Conservation (phyloP, 1,139 yeast species). For the Candida sojae region DNA sequence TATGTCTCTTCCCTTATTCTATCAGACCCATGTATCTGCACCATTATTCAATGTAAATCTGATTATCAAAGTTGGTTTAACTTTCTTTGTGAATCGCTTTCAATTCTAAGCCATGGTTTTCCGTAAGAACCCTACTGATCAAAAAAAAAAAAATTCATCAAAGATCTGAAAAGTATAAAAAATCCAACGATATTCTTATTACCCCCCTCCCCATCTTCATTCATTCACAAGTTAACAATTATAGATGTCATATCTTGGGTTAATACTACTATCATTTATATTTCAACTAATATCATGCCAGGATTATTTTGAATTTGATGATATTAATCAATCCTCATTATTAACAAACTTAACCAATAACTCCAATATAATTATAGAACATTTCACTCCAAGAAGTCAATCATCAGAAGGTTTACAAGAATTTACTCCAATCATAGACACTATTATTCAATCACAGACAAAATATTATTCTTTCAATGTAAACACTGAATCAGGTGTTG, state of each 20-base stretch:
- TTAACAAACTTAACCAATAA: neutral
- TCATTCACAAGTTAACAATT: no score
- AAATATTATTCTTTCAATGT: conserved; percentile 49
- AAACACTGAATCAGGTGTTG: conserved; percentile 47
- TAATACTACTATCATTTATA: neutral
- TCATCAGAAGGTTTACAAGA: conserved; percentile 36
- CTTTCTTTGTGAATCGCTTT: no score
- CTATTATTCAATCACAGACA: conserved; percentile 39
- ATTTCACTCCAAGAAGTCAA: conserved; percentile 2
- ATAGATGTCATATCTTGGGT: neutral
- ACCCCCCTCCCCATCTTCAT: no score
- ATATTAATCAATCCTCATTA: neutral
- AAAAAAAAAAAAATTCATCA: no score
- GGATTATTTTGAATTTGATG: conserved; percentile 1
- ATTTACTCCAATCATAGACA: conserved; percentile 44
- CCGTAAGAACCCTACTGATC: no score
- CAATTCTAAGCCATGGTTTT: no score
- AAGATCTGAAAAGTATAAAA: neutral
- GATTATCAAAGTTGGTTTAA: no score
- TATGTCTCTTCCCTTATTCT: no score
- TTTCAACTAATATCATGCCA: neutral
- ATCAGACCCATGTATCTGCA: no score
- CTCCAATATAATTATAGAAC: neutral
- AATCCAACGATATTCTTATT: neutral
- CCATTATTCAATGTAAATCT: no score